Conservation (phyloP, 257 asterid genomes). For the Jaltomata sinuosa region DNA sequence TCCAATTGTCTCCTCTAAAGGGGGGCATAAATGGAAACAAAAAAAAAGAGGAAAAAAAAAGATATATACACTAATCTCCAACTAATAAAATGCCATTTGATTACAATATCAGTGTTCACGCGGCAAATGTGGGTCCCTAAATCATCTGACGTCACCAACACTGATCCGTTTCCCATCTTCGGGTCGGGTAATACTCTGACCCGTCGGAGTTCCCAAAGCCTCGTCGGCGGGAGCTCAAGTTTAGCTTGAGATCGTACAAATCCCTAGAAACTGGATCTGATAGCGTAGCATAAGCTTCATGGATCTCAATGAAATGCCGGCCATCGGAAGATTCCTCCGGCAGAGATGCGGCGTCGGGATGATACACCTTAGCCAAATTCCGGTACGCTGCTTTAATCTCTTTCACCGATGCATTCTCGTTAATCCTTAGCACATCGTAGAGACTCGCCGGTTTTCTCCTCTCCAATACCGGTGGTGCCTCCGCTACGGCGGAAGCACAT, state of each 20-base stretch:
- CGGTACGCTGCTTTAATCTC: slow-evolving; percentile 87
- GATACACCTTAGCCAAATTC: slow-evolving; percentile 73
- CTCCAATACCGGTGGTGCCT: slow-evolving; percentile 16
- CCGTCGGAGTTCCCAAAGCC: not conserved
- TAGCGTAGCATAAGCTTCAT: slow-evolving; percentile 60
- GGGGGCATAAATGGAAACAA: not conserved
- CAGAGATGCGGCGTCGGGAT: slow-evolving; percentile 39
- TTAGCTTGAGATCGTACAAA: slow-evolving; percentile 44
- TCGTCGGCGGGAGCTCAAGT: slow-evolving; percentile 10
- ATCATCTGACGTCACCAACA: slow-evolving; percentile 56
- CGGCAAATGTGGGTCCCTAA: slow-evolving; percentile 1
- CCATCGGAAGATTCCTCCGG: slow-evolving; percentile 42
- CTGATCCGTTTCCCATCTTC: slow-evolving; percentile 96
- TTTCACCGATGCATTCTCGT: slow-evolving; percentile 42
- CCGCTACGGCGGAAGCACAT: slow-evolving; percentile 41
- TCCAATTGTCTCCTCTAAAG: not conserved
- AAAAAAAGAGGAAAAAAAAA: not conserved
- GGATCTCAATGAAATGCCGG: slow-evolving; percentile 64
- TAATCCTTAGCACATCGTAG: slow-evolving; percentile 65
- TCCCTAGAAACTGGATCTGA: slow-evolving; percentile 74
- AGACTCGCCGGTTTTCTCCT: slow-evolving; percentile 20
- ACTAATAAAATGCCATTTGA: not conserved
- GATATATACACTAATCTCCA: not conserved
- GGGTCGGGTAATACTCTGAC: slow-evolving; percentile 39
- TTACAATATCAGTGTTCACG: not conserved